Conservation (phyloP, 129 eudicot species). For the Flaveria linearis region DNA sequence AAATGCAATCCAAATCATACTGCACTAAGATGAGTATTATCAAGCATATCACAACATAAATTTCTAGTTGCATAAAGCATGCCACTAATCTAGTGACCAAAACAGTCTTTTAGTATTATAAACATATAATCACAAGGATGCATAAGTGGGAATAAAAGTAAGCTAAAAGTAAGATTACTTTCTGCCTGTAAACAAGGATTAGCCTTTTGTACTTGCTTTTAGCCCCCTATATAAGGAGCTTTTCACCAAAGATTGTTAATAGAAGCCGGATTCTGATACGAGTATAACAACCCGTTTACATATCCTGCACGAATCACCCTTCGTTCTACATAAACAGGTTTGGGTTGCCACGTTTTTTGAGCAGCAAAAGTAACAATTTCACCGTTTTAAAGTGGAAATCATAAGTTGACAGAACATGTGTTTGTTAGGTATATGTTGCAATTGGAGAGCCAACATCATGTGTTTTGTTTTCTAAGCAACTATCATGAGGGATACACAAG, state of each 20-base stretch:
- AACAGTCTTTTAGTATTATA: conserved; percentile 28
- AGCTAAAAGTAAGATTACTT: conserved; percentile 33
- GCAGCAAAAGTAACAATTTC: conserved; percentile 4
- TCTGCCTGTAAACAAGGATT: conserved; percentile 37
- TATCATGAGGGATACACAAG: conserved; percentile 28
- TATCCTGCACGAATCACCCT: not conserved
- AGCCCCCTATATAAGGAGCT: conserved; percentile 29
- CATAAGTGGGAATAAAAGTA: conserved; percentile 28
- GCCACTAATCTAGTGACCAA: conserved; percentile 26
- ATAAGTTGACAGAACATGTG: conserved; percentile 28
- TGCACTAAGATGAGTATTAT: conserved; percentile 27
- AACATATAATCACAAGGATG: conserved; percentile 13
- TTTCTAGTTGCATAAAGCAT: conserved; percentile 25
- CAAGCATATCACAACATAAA: conserved; percentile 10
- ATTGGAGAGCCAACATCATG: conserved; percentile 26
- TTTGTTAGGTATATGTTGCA: conserved; percentile 25
- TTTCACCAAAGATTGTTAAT: conserved; percentile 7
- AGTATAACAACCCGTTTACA: not conserved
- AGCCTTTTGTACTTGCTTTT: conserved; percentile 32
- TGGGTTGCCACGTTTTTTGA: conserved; percentile 19
- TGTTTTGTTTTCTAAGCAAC: conserved; percentile 32
- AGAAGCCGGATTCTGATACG: conserved; percentile 8
- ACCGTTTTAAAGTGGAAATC: conserved; percentile 15
- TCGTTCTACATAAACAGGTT: not conserved
- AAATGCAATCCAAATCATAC: conserved; percentile 32